Percentiles rank a stretch among this genome's conserved stretches.
phyloP scores from a whole-genome alignment of 805 yeast genomes.

The Schizosaccharomyces osmophilus region DNA sequence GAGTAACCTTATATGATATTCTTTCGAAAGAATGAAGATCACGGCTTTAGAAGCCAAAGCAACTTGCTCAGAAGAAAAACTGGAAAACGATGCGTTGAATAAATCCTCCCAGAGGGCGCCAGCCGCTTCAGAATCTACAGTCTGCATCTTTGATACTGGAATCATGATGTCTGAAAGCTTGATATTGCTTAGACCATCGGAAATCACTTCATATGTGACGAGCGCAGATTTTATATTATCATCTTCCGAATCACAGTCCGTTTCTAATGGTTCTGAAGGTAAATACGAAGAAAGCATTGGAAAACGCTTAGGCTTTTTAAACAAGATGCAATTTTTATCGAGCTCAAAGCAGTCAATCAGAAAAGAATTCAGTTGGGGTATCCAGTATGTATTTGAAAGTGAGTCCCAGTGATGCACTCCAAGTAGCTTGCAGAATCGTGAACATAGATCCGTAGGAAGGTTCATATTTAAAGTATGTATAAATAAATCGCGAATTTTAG shows the following conservation, averaged over 20 bases:
- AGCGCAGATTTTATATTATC: not conserved
- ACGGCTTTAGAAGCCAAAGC: constrained; percentile 59
- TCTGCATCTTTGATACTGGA: not conserved
- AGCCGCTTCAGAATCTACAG: not conserved
- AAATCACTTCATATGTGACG: not conserved
- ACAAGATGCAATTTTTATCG: not conserved
- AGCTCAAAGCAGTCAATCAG: not conserved
- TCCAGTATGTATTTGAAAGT: constrained; percentile 79
- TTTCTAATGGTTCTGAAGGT: not conserved
- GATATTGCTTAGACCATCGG: not conserved
- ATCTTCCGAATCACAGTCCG: not conserved
- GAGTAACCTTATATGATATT: constrained; percentile 76
- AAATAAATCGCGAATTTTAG: constrained; percentile 44
- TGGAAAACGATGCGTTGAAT: constrained; percentile 56
- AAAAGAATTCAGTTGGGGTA: constrained; percentile 65
- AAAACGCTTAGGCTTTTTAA: not conserved
- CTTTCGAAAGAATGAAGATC: constrained; percentile 60
- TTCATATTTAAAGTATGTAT: constrained; percentile 60
- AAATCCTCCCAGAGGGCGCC: constrained; percentile 48
- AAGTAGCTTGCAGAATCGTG: constrained; percentile 65
- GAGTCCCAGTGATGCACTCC: constrained; percentile 95
- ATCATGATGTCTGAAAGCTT: not conserved
- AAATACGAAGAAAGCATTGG: not conserved
- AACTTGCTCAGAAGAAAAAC: constrained; percentile 56
- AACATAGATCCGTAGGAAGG: constrained; percentile 50